These are phyloP conservation scores for Blastocystis hominis DNA, from an alignment of 352 stramenopile species.

Conservation along the genomic window DNA sequence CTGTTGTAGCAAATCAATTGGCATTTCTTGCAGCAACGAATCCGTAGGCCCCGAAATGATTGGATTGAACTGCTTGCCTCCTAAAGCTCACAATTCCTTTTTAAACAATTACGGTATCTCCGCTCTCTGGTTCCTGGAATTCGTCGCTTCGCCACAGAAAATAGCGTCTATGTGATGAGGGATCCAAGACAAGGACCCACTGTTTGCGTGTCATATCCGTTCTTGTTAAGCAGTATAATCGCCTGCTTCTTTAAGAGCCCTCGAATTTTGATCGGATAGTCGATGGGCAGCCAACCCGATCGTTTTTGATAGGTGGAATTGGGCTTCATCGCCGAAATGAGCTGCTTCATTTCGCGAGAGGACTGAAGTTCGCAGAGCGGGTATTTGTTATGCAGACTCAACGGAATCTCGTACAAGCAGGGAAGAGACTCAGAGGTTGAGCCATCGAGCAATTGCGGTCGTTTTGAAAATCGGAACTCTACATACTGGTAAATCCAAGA, in stretches of 20 bases:
- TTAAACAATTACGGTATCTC: not conserved
- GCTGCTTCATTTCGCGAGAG: not conserved
- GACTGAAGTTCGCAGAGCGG: not conserved
- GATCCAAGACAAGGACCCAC: not conserved
- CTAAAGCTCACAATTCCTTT: not conserved
- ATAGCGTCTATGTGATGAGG: not conserved
- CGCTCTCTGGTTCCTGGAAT: not conserved
- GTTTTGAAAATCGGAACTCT: conserved; percentile 9
- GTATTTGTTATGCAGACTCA: conserved; percentile 19
- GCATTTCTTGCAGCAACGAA: not conserved
- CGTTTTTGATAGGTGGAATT: not conserved
- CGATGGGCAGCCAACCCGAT: not conserved
- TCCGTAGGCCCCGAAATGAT: not conserved
- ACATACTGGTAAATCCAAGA: conserved; percentile 21
- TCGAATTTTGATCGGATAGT: not conserved
- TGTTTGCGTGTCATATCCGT: not conserved
- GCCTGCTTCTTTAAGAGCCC: conserved; percentile 13
- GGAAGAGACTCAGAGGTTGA: not conserved
- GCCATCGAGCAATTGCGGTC: not conserved
- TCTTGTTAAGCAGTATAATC: not conserved
- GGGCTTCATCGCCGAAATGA: not conserved
- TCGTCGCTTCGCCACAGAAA: not conserved
- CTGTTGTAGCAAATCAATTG: not conserved
- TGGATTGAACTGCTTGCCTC: not conserved
- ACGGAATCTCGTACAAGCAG: not conserved